Evolutionary conservation across 805 yeast genomes (phyloP).

Genomic region (Grigorovia yakushimaensis): DNA sequence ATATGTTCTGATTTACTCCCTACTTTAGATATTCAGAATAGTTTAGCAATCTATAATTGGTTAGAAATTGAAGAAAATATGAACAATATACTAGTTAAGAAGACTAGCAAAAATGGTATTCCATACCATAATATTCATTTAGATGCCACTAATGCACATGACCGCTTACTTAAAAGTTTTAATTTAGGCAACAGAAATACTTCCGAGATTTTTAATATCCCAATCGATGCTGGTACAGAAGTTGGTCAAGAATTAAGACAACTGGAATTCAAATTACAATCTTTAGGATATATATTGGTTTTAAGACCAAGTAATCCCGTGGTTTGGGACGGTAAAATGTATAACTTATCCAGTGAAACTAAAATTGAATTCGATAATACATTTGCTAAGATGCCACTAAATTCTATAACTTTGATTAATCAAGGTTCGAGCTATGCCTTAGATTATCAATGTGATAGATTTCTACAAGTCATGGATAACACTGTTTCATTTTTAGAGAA

Average conservation of each 20-base stretch:
- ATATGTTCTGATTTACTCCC: slow-evolving; percentile 42
- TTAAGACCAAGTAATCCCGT: slow-evolving; percentile 75
- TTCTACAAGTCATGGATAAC: slow-evolving; percentile 49
- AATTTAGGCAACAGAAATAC: neutral
- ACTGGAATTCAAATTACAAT: slow-evolving; percentile 21
- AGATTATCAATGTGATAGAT: slow-evolving; percentile 44
- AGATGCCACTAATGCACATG: slow-evolving; percentile 3
- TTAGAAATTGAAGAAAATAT: slow-evolving; percentile 16
- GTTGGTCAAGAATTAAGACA: slow-evolving; percentile 23
- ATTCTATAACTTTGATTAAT: slow-evolving; percentile 17
- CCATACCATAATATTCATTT: slow-evolving; percentile 17
- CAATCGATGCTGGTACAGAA: slow-evolving; percentile 14
- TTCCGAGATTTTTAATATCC: neutral
- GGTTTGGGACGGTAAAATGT: slow-evolving; percentile 80
- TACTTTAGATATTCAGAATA: slow-evolving; percentile 23
- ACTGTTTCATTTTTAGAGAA: slow-evolving; percentile 47
- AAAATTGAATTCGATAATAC: slow-evolving; percentile 11
- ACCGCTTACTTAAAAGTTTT: neutral
- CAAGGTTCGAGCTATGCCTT: slow-evolving; percentile 58
- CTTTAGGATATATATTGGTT: slow-evolving; percentile 56
- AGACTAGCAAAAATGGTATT: slow-evolving; percentile 20
- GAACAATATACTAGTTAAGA: slow-evolving; percentile 23
- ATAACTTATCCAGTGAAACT: slow-evolving; percentile 36
- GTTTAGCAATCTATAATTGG: slow-evolving; percentile 22
- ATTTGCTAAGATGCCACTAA: slow-evolving; percentile 12